phyloP scores from a whole-genome alignment of 768 basidiomycete species.

The Leccinum broughii region DNA sequence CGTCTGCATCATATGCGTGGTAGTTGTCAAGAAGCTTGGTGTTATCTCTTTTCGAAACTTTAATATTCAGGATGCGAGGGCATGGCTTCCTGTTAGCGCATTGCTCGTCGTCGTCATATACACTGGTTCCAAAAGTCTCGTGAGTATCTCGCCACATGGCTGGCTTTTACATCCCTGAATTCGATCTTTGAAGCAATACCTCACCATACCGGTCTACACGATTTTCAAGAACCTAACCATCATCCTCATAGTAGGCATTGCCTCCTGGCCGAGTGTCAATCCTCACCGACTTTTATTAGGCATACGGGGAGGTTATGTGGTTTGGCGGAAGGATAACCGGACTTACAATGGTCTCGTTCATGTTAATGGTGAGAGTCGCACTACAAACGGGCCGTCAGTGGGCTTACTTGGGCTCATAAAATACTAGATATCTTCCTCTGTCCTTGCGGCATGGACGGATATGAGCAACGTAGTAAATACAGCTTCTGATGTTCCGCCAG shows the following conservation, averaged over 20 bases:
- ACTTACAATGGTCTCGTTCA: slow-evolving; percentile 85
- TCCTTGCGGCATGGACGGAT: slow-evolving; percentile 97
- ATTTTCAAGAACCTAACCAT: slow-evolving; percentile 99
- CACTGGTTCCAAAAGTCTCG: slow-evolving; percentile 95
- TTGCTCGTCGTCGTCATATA: slow-evolving; percentile 94
- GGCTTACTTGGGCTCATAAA: background rate
- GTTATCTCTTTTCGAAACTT: slow-evolving; percentile 86
- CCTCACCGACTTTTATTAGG: slow-evolving; percentile 45
- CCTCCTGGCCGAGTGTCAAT: background rate
- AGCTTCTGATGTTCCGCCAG: slow-evolving; percentile 26
- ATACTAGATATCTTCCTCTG: slow-evolving; percentile 79
- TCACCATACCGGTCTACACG: slow-evolving; percentile 96
- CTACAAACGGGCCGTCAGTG: background rate
- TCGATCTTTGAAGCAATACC: slow-evolving; percentile 70
- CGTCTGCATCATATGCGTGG: slow-evolving; percentile 83
- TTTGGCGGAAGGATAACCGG: slow-evolving; percentile 88
- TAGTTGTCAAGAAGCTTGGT: slow-evolving; percentile 67
- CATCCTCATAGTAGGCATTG: slow-evolving; percentile 81
- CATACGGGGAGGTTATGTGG: slow-evolving; percentile 97
- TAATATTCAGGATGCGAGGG: slow-evolving; percentile 78
- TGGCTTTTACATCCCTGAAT: slow-evolving; percentile 1
- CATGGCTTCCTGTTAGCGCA: slow-evolving; percentile 94
- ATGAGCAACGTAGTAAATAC: slow-evolving; percentile 44
- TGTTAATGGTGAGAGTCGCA: slow-evolving; percentile 72
- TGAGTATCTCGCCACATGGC: slow-evolving; percentile 42